Conservation (phyloP, 2,329 filamentous ascomycete genomes). For the Pseudocercospora fijiensis region DNA sequence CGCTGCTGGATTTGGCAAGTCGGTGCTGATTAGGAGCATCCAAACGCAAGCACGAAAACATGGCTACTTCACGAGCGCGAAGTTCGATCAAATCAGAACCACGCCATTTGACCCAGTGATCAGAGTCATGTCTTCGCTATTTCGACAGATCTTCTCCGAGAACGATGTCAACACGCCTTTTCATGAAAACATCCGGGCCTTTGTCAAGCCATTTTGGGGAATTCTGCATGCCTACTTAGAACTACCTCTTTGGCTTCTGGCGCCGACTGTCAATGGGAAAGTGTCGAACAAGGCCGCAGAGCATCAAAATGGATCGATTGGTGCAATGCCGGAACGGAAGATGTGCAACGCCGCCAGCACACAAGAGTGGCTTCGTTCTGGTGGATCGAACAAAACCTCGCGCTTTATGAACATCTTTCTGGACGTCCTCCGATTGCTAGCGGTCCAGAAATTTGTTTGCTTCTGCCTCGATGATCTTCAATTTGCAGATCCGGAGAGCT, state of each 20-base stretch:
- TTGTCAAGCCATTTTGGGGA: slow-evolving; percentile 58
- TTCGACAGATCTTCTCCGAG: slow-evolving; percentile 65
- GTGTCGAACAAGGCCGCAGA: slow-evolving; percentile 11
- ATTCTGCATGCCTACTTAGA: slow-evolving; percentile 59
- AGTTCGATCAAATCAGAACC: slow-evolving; percentile 59
- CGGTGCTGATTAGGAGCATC: slow-evolving; percentile 58
- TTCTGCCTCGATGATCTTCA: slow-evolving; percentile 88
- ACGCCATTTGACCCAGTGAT: slow-evolving; percentile 63
- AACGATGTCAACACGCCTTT: slow-evolving; percentile 62
- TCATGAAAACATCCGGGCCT: slow-evolving; percentile 57
- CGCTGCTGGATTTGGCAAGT: slow-evolving; percentile 60
- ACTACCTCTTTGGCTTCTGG: slow-evolving; percentile 64
- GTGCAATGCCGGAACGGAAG: slow-evolving; percentile 24
- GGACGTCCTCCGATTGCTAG: slow-evolving; percentile 79
- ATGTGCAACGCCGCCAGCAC: slow-evolving; percentile 40
- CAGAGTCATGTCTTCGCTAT: slow-evolving; percentile 59
- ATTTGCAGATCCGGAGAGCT: slow-evolving; percentile 82
- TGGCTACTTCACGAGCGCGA: slow-evolving; percentile 61
- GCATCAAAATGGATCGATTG: slow-evolving; percentile 17
- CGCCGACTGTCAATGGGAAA: slow-evolving; percentile 30
- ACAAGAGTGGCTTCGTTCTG: slow-evolving; percentile 47
- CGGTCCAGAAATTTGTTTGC: slow-evolving; percentile 81
- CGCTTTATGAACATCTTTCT: slow-evolving; percentile 84
- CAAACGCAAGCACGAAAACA: slow-evolving; percentile 57
- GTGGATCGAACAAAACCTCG: slow-evolving; percentile 55